Conservation (phyloP, 1,284 basidiomycete species). For the Caloboletus firmus region DNA sequence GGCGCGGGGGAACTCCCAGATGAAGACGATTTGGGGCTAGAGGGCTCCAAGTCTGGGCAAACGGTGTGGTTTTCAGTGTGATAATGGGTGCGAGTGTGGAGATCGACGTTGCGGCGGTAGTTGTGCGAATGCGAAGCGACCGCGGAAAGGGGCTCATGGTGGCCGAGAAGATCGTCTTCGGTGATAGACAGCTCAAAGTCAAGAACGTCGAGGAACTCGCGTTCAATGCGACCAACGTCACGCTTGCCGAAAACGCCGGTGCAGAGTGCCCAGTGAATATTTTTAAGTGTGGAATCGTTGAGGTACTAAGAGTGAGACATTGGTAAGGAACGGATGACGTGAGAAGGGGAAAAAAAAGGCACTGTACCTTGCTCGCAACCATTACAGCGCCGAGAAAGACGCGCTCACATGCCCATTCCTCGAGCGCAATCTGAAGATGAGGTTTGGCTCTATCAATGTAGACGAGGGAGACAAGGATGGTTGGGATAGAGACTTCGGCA, state of each 20-base stretch:
- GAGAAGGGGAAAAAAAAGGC: slow-evolving; percentile 8
- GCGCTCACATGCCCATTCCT: slow-evolving; percentile 76
- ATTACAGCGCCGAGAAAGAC: slow-evolving; percentile 75
- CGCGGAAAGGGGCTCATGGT: slow-evolving; percentile 56
- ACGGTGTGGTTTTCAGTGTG: slow-evolving; percentile 12
- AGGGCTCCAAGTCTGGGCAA: slow-evolving; percentile 32
- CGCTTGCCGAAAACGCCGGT: slow-evolving; percentile 77
- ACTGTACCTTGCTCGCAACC: slow-evolving; percentile 64
- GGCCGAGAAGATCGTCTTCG: slow-evolving; percentile 62
- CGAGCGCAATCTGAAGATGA: slow-evolving; percentile 70
- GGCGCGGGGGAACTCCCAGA: slow-evolving; percentile 34
- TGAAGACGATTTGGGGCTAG: slow-evolving; percentile 38
- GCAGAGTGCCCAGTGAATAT: slow-evolving; percentile 75
- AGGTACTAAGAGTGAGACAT: slow-evolving; percentile 48
- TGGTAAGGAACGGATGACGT: slow-evolving; percentile 20
- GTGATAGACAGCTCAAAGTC: slow-evolving; percentile 65
- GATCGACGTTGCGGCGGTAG: slow-evolving; percentile 27
- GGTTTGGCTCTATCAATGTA: slow-evolving; percentile 72
- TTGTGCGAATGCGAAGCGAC: slow-evolving; percentile 32
- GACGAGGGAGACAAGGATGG: slow-evolving; percentile 62
- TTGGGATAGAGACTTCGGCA: slow-evolving; percentile 65
- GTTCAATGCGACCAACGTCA: slow-evolving; percentile 73
- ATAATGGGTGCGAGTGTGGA: slow-evolving; percentile 25
- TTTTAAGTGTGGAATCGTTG: slow-evolving; percentile 75
- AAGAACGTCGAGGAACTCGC: slow-evolving; percentile 74